phyloP scores from a whole-genome alignment of 78 protist species.

The Bigelowiella natans region DNA sequence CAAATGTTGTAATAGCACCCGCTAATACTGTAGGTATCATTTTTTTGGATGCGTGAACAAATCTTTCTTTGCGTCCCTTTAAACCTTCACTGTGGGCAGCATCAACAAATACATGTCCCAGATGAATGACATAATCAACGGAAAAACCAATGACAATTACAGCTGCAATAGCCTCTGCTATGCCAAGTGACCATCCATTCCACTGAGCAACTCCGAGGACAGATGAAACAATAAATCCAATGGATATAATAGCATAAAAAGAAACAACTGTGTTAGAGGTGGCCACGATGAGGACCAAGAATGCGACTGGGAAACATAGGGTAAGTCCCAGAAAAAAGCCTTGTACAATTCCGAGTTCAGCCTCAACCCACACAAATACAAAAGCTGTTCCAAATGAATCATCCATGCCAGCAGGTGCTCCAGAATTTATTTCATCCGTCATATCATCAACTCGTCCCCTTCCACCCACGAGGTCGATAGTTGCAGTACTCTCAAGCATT shows the following conservation, averaged over 20 bases:
- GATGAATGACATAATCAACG: background rate
- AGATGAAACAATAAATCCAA: background rate
- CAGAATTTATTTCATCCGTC: no score
- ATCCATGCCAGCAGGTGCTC: no score
- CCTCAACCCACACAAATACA: background rate
- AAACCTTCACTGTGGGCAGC: background rate
- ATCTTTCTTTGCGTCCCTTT: background rate
- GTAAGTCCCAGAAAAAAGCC: background rate
- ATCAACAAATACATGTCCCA: background rate
- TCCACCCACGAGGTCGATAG: no score
- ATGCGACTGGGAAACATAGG: background rate
- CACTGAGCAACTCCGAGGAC: background rate
- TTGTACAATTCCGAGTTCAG: background rate
- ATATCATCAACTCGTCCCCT: no score
- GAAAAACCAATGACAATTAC: background rate
- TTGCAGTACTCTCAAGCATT: no score
- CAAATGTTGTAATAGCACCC: background rate
- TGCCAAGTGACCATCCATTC: background rate
- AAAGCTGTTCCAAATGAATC: no score
- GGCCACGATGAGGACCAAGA: background rate
- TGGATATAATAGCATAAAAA: background rate
- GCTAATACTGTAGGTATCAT: background rate
- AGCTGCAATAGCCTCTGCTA: background rate
- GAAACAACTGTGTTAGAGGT: background rate
- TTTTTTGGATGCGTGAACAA: background rate